Percentiles rank a stretch among this genome's conserved stretches.
Conservation (phyloP, 2,329 filamentous ascomycete species). For the Arthrobotrys conoides region DNA sequence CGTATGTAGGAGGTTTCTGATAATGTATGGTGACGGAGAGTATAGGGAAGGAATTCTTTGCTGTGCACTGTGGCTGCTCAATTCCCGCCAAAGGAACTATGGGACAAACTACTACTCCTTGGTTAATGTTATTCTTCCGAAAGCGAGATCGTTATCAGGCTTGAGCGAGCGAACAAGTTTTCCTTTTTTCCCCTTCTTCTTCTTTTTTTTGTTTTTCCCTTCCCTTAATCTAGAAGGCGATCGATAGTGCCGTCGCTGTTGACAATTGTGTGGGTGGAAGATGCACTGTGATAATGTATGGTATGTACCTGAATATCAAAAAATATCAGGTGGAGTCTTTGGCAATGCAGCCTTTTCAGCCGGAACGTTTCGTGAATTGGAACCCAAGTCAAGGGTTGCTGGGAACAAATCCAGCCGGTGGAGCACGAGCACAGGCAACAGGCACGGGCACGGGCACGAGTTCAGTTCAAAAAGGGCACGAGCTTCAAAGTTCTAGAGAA, state of each 20-base stretch:
- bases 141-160: slow-evolving; percentile 47
- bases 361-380: slow-evolving; percentile 57
- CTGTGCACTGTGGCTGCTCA: slow-evolving; percentile 55
- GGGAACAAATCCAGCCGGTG: slow-evolving; percentile 50
- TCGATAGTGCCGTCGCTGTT: slow-evolving; percentile 25
- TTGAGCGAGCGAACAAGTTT: slow-evolving; percentile 11
- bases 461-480: slow-evolving; percentile 34
- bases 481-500: slow-evolving; percentile 24
- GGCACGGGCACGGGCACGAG: slow-evolving; percentile 33
- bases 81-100: slow-evolving; percentile 46
- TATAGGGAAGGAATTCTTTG: slow-evolving; percentile 50
- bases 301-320: slow-evolving; percentile 59
- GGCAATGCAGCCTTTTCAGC: slow-evolving; percentile 57
- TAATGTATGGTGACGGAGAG: slow-evolving; percentile 55
- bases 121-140: slow-evolving; percentile 54
- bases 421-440: slow-evolving; percentile 45
- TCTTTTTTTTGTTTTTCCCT: no score
- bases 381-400: slow-evolving; percentile 60
- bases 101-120: slow-evolving; percentile 36
- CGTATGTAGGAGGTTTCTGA: slow-evolving; percentile 58
- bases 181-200: slow-evolving; percentile 7
- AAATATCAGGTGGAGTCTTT: slow-evolving; percentile 44
- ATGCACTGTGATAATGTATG: slow-evolving; percentile 38
- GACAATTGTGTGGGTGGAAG: slow-evolving; percentile 19
- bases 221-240: slow-evolving; percentile 31